phyloP scores from a whole-genome alignment of 2,329 filamentous ascomycete species.

The Zarea fungicola region DNA sequence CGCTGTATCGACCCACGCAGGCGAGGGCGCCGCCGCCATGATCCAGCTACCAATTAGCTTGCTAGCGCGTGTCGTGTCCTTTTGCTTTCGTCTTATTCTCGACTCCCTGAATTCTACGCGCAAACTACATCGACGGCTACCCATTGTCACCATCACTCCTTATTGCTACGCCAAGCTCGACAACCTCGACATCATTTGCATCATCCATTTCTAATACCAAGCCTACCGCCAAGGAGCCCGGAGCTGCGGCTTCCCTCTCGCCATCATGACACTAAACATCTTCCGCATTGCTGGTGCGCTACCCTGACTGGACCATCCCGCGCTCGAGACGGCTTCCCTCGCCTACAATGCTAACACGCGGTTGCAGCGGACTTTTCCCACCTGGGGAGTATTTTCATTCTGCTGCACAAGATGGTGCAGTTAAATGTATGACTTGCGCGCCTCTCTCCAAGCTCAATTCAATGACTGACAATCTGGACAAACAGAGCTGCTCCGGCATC shows the following conservation, averaged over 20 bases:
- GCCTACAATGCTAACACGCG: slow-evolving; percentile 17
- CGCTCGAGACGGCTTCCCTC: slow-evolving; percentile 2
- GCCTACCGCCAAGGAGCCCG: slow-evolving; percentile 1
- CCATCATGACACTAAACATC: slow-evolving; percentile 48
- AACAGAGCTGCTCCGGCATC: slow-evolving; percentile 96
- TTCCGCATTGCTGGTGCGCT: slow-evolving; percentile 53
- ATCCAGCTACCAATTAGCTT: slow-evolving; percentile 18
- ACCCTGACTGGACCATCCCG: slow-evolving; percentile 1
- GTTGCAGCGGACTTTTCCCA: slow-evolving; percentile 88
- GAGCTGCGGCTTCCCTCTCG: slow-evolving; percentile 9
- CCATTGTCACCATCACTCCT: not conserved
- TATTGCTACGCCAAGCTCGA: not conserved
- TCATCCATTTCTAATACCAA: not conserved
- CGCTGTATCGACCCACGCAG: not conserved
- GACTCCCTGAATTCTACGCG: slow-evolving; percentile 8
- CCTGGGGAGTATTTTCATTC: slow-evolving; percentile 85
- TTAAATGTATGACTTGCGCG: slow-evolving; percentile 62
- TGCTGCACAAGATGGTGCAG: slow-evolving; percentile 93
- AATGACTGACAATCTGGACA: slow-evolving; percentile 36
- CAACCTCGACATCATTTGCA: not conserved
- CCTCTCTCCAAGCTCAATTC: not conserved
- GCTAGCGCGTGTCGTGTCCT: slow-evolving; percentile 23
- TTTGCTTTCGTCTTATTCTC: slow-evolving; percentile 10
- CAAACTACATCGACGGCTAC: not conserved
- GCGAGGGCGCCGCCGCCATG: not conserved